Evolutionary conservation across 805 yeast species (phyloP), one percentile per base, ranked within the genome.

Genomic region (Kluyveromyces dobzhanskii): DNA sequence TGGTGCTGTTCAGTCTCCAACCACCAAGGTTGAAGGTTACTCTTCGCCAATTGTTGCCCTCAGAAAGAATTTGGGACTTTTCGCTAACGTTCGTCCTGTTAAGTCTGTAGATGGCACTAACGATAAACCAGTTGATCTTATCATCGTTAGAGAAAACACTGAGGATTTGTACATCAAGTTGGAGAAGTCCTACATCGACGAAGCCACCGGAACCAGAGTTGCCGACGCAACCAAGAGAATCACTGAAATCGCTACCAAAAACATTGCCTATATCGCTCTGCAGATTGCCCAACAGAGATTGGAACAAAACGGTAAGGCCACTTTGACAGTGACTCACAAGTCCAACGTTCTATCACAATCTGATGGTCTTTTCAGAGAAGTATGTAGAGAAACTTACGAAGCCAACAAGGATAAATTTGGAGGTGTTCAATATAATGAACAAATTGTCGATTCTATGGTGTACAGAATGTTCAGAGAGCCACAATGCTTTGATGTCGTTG

Each of bases 381-480:
- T 92, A 29, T 57, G 69, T 44, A 63, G 64, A 47, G 63, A 63
- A 30, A 59, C 62, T 35, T 67, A 64, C 50, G 68, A 73, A 47
- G 67, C 75, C 42, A 71, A 79, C 62, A 65, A 65, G 38, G 78
- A 69, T 28, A 67, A 69, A 53, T 88, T 74, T 63, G 70, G 69
- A 25, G 59, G 74, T 9, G 70, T 92, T 42, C 73, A 69, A 33
- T 74, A 85, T 64, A 84, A 84, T 61, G 97, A 92, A 70, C 98
- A 92, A 70, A 90, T 92, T 62, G 97, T 92, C 33, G 98, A 92
- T 70, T 88, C 97, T 11, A 92, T 92, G 98, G 98, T 92, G 42
- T 92, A 92, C 78, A 77, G 95, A 65, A 78, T 92, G 92, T 92
- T 92, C 79, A 80, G 97, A 66, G 97, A 92, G 66, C 98, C 98